Evolutionary conservation across 345 rosid genomes (phyloP), one percentile per base, ranked within the genome.

Genomic region (Hirschfeldia incana): DNA sequence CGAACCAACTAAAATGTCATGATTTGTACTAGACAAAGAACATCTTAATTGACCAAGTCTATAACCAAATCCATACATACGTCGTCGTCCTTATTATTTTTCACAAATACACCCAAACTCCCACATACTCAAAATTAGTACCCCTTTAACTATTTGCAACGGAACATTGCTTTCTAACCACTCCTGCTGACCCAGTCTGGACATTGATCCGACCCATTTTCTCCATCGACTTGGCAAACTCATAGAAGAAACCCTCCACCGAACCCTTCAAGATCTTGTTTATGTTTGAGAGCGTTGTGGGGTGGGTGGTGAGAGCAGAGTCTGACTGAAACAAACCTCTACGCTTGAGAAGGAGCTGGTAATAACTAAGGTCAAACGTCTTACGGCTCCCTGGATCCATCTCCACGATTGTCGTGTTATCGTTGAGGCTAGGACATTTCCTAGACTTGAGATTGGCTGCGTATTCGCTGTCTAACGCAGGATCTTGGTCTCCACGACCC

Each of bases 331-430:
- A 92, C 7, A 91, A 86, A 8, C 98, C 97, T 65, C 94, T 83
- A 74, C 94, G 86, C 72, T 91, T 91, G 5, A 85, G 82, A 26
- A 94, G 65, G 0, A 73, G 83, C 2, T 71, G 74, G 81, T 88
- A 94, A 81, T 89, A 89, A 75, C 89, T 80, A 1, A 91, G 88
- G 81, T 94, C 97, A 53, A 94, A 94, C 7, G 92, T 87, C 70
- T 73, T 89, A 4, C 83, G 83, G 59, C 97, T 92, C 8, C 97
- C 97, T 0, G 98, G 97, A 70, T 94, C 91, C 92, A 94, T 91
- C 70, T 91, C 97, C 1, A 89, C 87, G n/a, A 79, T 85, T 6
- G 94, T 94, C 15, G 81, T 86, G 78, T 81, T 88, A 61, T 94
- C 95, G 42, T 72, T 89, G 4, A 72, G 85, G 59, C 66, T 87